phyloP scores from a whole-genome alignment of 768 basidiomycete species.

The Mycena pura region DNA sequence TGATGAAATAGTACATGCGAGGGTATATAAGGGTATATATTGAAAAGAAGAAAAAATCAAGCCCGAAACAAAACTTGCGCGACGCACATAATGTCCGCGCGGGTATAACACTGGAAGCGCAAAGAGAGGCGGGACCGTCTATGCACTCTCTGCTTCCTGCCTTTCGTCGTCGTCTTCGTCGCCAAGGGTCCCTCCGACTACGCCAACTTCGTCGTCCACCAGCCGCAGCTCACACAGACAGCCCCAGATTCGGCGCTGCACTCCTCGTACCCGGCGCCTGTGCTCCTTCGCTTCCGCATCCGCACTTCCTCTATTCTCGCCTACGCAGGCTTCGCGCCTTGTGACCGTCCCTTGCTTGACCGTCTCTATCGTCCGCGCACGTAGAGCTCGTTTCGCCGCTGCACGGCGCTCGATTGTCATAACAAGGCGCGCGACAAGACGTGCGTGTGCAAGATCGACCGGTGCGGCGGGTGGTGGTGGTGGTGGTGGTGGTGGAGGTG shows the following conservation, averaged over 20 bases:
- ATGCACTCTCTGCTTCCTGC: slow-evolving; percentile 14
- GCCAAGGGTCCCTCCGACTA: background rate
- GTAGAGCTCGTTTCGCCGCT: no score
- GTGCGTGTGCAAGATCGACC: no score
- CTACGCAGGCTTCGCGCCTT: background rate
- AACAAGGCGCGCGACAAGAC: no score
- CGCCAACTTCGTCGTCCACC: background rate
- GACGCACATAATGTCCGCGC: slow-evolving; percentile 15
- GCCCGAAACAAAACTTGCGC: slow-evolving; percentile 8
- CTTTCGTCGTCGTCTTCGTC: background rate
- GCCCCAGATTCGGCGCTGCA: background rate
- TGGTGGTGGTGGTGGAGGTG: no score
- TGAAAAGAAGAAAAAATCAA: background rate
- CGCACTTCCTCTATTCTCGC: background rate
- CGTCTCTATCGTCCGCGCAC: no score
- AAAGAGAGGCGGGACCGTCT: background rate
- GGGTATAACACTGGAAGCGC: background rate
- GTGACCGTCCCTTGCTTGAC: background rate
- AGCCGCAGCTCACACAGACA: background rate
- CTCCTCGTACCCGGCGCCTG: background rate
- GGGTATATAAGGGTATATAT: no score
- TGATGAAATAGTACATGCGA: no score
- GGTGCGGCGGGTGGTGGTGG: no score
- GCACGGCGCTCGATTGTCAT: no score
- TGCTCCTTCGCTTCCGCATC: background rate